Evolutionary conservation across 1,284 basidiomycete species (phyloP), one percentile per base, ranked within the genome.

Genomic region (Ustilago tritici): DNA sequence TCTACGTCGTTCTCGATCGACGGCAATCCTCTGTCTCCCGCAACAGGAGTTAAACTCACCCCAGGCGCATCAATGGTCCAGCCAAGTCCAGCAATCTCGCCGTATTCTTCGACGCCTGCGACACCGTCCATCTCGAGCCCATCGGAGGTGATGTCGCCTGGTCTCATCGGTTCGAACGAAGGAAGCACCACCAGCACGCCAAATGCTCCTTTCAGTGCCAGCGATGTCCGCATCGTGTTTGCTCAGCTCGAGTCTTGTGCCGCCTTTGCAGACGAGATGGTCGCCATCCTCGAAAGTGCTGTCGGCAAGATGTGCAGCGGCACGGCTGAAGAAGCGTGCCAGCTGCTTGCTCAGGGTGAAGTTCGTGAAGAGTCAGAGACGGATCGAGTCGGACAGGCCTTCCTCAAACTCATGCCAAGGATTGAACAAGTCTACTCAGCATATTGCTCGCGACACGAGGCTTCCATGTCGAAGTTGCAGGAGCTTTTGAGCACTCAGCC

Each of bases 361-460:
- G 56, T 73, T 6, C 46, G 14, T n/a, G 76, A 74, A 43, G 62
- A 64, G 28, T 66, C 53, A 4, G 67, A 74, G 52, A 79, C 78
- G 65, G 94, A 95, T 85, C 87, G 86, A 54, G 90, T 97, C n/a
- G 95, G 94, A 4, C 88, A 89, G 32, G 88, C 93, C 2, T 97
- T 97, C 83, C 87, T 93, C 23, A 88, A 90, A 57, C 89, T 91
- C 92, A 91, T 94, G 54, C 91, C 93, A 9, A 89, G 90, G 40
- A 88, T 97, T 70, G 92, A 93, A 82, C 90, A 90, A 5, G 90
- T 92, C 17, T 97, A 95, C 87, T 92, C 91, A 82, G 88, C 90
- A 31, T 97, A 97, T 87, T 97, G 96, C 86, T 92, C 93, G 4
- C 90, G 92, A 47, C 95, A 97, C 84, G 90, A 93, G 1, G 89